Base-by-base conservation (phyloP, 169 alveolate species). In the Plasmodium vivax region DNA sequence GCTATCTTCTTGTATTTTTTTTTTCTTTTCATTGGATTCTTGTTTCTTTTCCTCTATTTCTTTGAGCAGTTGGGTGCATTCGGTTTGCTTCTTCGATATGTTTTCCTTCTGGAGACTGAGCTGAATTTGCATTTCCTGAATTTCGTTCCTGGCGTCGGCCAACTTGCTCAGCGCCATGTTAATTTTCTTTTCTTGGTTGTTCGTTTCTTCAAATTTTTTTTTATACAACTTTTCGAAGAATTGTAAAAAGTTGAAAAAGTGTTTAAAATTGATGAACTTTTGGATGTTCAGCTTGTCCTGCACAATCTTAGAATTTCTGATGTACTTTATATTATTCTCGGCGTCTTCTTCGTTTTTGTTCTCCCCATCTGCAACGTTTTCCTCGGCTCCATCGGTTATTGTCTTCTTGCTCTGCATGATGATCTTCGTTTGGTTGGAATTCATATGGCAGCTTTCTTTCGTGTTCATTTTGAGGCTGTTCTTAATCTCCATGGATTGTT, bases 1-100 rank as follows among this genome's bases (percentile, higher is more conserved):
- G 74, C 97, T 96, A 92, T 98, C 99, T 14, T 97, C 97, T 84
- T 98, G 99, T 32, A 98, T 99, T 96, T 97, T 92, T 54, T 45
- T 90, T 45, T 92, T 92, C 51, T 92, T 92, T 32, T 92, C 92
- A 82, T 92, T 81, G 5, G 95, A 92, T 71, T 92, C 95, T 73
- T 96, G 93, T 97, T 98, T 95, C 45, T 97, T 98, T 92, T 96
- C 96, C 30, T 96, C 98, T 83, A 97, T 97, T 88, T 96, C 97
- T 58, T 97, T 97, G 95, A 97, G 96, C 38, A 98, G 92, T 68
- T 96, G 98, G 68, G 98, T 99, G 54, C 98, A 96, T 82, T 97
- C 98, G 92, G 97, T 97, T 85, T 97, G 97, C 79, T 97, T 94
- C 93, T 97, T 98, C 36, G 97, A 95, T 51, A 98, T 97, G 91